Percentiles rank a stretch among this genome's conserved stretches.
Conservation (phyloP, 1,139 yeast species). For the Suhomyces maxii region DNA sequence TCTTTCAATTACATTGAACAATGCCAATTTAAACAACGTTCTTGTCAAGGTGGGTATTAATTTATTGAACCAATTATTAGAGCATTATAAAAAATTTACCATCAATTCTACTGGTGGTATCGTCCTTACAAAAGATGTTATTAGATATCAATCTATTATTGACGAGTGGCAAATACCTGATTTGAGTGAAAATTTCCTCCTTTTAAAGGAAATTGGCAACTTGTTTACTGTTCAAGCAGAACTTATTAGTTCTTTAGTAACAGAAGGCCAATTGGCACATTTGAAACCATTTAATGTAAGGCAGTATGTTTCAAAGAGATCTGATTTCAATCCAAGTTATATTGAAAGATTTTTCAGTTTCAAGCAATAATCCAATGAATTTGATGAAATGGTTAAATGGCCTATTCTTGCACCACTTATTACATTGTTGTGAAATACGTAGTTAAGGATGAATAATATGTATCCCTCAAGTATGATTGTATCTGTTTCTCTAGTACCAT, state of each 20-base stretch:
- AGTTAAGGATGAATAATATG: background rate
- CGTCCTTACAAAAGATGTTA: constrained; percentile 80
- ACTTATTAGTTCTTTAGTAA: constrained; percentile 72
- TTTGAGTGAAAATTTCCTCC: constrained; percentile 66
- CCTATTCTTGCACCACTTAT: background rate
- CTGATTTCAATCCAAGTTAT: constrained; percentile 63
- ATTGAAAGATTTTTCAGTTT: constrained; percentile 50
- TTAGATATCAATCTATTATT: constrained; percentile 71
- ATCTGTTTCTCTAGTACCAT: no score
- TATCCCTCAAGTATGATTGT: background rate
- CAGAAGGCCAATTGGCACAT: constrained; percentile 76
- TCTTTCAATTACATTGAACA: constrained; percentile 41
- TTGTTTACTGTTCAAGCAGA: constrained; percentile 74
- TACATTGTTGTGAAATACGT: no score
- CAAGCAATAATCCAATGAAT: constrained; percentile 17
- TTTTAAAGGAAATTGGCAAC: constrained; percentile 81
- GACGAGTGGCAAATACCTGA: constrained; percentile 69
- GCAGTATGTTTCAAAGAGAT: constrained; percentile 68
- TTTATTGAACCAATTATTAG: constrained; percentile 60
- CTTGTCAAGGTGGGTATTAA: constrained; percentile 61
- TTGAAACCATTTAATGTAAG: constrained; percentile 67
- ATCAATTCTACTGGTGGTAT: constrained; percentile 84
- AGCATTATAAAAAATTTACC: constrained; percentile 73
- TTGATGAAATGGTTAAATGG: background rate
- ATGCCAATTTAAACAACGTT: constrained; percentile 53